Evolutionary conservation across 768 basidiomycete species (phyloP), one percentile per base, ranked within the genome.

Genomic region (Suillus luteus): DNA sequence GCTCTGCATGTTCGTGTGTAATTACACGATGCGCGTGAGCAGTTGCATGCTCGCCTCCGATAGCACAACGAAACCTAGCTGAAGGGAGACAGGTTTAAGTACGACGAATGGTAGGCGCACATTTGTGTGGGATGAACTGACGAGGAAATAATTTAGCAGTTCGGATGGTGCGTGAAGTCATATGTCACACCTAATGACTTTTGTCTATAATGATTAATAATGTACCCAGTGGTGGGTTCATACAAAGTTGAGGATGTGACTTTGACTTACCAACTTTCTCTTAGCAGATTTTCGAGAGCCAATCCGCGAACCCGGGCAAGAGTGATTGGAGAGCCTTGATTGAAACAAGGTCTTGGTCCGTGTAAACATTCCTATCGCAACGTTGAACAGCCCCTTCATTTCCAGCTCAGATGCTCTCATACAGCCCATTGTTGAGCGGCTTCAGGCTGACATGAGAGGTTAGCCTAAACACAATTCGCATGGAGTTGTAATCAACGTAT

Each of bases 11-110:
- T 8, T 17, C 27, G 27, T 51, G 49, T 27, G 15, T 15, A 31
- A 4, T 51, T 31, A 31, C 27, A 67, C 17, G 37, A 22, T 19
- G 33, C 1, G 33, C 15, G 40, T 41, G 40, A 5, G 40, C 40
- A 41, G 40, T 41, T 41, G 6, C 46, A 68, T 15, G 35, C 62
- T 0, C 64, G 59, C 44, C 57, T 71, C n/a, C 24, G 51, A 27
- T 41, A 27, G 19, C 63, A 63, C 59, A 67, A 73, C 38, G 62
- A 65, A 55, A 74, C 66, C 38, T 70, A 67, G 14, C 58, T 52
- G 24, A n/a, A n/a, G 17, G 41, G 37, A 0, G 65, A 63, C 0
- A 71, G 64, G 35, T 71, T 65, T 51, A 4, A 4, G 15, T 17
- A 51, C 14, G 1, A 51, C 27, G 15, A 51, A 51, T 51, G 15